Evolutionary conservation across 805 yeast species (phyloP), one percentile per base, ranked within the genome.

Genomic region (Lachancea dasiensis): DNA sequence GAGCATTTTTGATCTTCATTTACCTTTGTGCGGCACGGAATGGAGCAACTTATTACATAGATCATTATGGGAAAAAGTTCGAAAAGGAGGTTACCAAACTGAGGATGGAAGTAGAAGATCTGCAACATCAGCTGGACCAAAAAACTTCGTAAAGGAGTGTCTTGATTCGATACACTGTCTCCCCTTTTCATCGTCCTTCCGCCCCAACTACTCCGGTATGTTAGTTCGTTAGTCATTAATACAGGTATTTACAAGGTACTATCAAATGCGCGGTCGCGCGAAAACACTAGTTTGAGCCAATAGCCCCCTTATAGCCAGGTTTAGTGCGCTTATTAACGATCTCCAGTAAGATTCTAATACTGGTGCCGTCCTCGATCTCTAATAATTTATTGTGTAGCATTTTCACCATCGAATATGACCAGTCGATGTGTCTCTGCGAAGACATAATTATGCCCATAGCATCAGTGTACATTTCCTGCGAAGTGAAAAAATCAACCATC

Each of bases 31-130:
- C 97, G 1, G 70, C 87, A 28, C 86, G 81, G 58, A 89, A 92
- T 48, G 98, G 98, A 20, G 98, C 97, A 2, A 86, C 95, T 0
- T 90, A 86, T 57, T 90, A 90, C 58, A 72, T 92, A 40, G 97
- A 90, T 52, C 81, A 81, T 35, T 92, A 87, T 62, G 97, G 97
- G 15, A 82, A 79, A 56, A 74, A 89, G 47, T 79, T 87, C 53
- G 95, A 87, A 53, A 85, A 81, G 51, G 96, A 92, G 58, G 87
- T 90, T 17, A 62, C 67, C 18, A 75, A 75, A 50, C 66, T 90
- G 52, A 82, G 78, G 58, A 58, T 60, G 11, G 96, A 89, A 54
- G 73, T 90, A n/a, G 70, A 72, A 15, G 75, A 72, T 22, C 64
- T 84, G 50, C 86, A 81, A 50, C 55, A 59, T 27, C 56, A 58